phyloP scores from a whole-genome alignment of 345 rosid genomes.

The Leavenworthia alabamica region DNA sequence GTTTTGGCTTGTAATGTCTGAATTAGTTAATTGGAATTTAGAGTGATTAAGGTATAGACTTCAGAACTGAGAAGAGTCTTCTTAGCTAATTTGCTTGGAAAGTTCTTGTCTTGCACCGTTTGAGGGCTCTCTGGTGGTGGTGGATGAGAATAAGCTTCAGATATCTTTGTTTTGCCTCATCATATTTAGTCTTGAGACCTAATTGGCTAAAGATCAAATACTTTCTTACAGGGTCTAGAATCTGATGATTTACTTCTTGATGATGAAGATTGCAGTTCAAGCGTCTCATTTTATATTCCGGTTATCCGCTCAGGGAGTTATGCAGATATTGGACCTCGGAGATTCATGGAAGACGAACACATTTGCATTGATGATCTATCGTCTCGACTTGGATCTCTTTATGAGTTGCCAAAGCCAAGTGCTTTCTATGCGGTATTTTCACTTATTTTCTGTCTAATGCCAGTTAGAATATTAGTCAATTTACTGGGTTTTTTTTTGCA shows the following conservation, averaged over 20 bases:
- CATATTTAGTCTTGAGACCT: too few species aligned
- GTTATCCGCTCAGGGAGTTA: constrained; percentile 73
- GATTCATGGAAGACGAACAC: constrained; percentile 84
- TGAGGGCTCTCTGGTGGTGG: neutral
- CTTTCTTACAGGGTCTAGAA: constrained; percentile 2
- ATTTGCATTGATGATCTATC: constrained; percentile 73
- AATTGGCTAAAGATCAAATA: neutral
- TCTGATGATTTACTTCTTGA: neutral
- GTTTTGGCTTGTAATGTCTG: neutral
- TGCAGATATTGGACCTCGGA: constrained; percentile 56
- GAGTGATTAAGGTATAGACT: neutral
- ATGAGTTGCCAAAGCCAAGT: constrained; percentile 48
- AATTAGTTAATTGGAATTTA: neutral
- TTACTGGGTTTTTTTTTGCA: neutral
- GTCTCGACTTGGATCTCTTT: constrained; percentile 44
- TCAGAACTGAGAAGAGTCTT: neutral
- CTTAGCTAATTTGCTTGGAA: neutral
- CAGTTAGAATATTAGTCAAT: neutral
- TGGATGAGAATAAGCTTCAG: too few species aligned
- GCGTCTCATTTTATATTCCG: constrained; percentile 35
- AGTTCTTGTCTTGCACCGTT: neutral
- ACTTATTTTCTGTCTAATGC: neutral
- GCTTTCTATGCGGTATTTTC: constrained; percentile 63
- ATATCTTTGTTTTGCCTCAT: too few species aligned
- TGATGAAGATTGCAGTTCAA: constrained; percentile 4